Evolutionary conservation across 2,329 filamentous ascomycete genomes (phyloP), one percentile per base, ranked within the genome.

Genomic region (Trichoderma afroharzianum): DNA sequence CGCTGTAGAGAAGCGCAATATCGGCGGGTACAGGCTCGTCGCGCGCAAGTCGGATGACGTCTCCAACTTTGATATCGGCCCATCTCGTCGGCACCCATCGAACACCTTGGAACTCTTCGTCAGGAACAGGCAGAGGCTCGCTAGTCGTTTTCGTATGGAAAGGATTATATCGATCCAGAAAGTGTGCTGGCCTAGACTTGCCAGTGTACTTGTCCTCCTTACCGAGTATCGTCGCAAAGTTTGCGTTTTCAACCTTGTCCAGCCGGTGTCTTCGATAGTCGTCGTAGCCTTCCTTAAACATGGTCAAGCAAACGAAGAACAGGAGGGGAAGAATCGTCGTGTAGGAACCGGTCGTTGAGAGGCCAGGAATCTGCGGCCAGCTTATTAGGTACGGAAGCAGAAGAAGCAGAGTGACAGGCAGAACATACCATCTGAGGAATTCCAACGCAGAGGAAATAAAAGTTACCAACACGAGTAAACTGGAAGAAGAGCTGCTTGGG

Each of bases 21-120:
- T 98, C 95, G 36, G 95, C 94, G 0, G 95, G 95, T 1, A 95
- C 86, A 12, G 91, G 86, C 68, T 97, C 92, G 77, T 98, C 90
- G 66, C 95, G 90, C 28, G 80, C 80, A 15, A 88, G 79, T 69
- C 82, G 81, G 33, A 88, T 74, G 14, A 86, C 76, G 53, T 88
- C 84, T 59, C 87, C 87, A 11, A 88, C 84, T 53, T 81, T 81
- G 70, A 88, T 78, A 57, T 85, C 78, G 36, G 79, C 81, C 85
- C 85, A 87, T 72, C 80, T 77, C 0, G 78, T 78, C 4, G 78
- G 78, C 4, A 81, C 79, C 93, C 94, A 81, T 87, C 83, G 76
- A 14, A 82, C 73, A 3, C 83, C 81, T 32, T 80, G 69, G 87
- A 93, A 79, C 92, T 96, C 76, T 89, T 89, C 75, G 90, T 82